Conservation (phyloP, 768 basidiomycete genomes). For the Lactarius psammicola region DNA sequence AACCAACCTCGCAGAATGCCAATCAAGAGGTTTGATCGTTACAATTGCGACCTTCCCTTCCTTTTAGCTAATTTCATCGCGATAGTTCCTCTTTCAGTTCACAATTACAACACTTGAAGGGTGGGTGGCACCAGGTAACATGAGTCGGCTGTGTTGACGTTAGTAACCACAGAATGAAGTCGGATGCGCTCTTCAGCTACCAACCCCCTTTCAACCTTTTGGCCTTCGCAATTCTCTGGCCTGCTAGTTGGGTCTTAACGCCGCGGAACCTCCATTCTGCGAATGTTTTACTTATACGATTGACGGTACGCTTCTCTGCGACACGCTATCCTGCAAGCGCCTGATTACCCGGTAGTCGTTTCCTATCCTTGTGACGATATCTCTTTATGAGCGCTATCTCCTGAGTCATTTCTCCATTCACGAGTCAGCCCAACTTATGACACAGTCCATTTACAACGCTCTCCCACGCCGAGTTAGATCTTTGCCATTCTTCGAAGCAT, state of each 20-base stretch:
- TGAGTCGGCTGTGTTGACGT: constrained; percentile 14
- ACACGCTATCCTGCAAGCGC: neutral
- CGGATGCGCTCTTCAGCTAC: constrained; percentile 88
- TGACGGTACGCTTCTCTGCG: constrained; percentile 53
- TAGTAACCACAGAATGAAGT: constrained; percentile 61
- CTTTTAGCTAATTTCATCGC: neutral
- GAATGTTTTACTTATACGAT: constrained; percentile 83
- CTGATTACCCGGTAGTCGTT: constrained; percentile 49
- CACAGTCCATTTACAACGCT: constrained; percentile 57
- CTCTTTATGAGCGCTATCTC: constrained; percentile 74
- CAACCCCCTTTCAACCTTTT: constrained; percentile 87
- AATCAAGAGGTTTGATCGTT: constrained; percentile 49
- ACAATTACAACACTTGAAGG: constrained; percentile 87
- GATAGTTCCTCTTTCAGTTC: constrained; percentile 81
- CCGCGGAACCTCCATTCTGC: constrained; percentile 77
- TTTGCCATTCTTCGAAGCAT: constrained; percentile 70
- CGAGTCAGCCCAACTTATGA: constrained; percentile 51
- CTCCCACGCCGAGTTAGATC: constrained; percentile 71
- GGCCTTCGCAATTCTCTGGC: constrained; percentile 78
- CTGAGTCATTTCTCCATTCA: constrained; percentile 49
- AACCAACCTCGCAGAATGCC: constrained; percentile 44
- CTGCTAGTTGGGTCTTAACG: constrained; percentile 69
- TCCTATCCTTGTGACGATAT: constrained; percentile 73
- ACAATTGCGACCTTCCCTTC: neutral
- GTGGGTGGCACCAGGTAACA: constrained; percentile 38